Percentiles rank a stretch among this genome's conserved stretches.
These are phyloP conservation scores for Kwoniella mangroviensis DNA, from an alignment of 768 basidiomycete species.

Conservation along the genomic window DNA sequence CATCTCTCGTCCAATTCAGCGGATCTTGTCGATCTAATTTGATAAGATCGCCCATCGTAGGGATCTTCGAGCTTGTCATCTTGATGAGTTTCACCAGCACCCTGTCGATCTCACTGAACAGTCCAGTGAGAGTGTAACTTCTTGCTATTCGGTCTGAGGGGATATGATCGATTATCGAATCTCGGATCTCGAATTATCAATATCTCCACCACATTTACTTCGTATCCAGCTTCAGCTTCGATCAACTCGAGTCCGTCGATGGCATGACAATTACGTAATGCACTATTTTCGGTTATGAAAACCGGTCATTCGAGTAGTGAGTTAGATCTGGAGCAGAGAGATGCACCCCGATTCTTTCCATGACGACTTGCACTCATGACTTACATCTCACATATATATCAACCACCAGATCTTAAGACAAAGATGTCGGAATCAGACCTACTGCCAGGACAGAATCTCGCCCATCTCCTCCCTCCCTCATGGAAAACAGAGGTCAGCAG, in stretches of 20 bases:
- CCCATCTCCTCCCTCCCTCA: constrained; percentile 84
- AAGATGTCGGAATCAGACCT: constrained; percentile 30
- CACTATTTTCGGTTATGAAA: no score
- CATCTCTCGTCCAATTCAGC: constrained; percentile 52
- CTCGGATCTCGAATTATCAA: no score
- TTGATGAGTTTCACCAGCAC: not conserved
- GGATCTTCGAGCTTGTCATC: constrained; percentile 1
- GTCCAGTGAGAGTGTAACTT: no score
- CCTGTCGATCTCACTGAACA: no score
- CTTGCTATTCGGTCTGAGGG: no score
- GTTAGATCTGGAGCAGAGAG: no score
- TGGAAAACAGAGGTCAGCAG: constrained; percentile 80
- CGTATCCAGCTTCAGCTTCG: no score
- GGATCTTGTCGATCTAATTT: constrained; percentile 45
- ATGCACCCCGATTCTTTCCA: not conserved
- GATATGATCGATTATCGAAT: no score
- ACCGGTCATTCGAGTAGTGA: not conserved
- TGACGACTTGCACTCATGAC: not conserved
- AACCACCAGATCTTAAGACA: not conserved
- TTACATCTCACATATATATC: not conserved
- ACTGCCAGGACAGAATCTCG: constrained; percentile 46
- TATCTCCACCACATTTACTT: no score
- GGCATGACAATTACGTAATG: no score
- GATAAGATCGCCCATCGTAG: constrained; percentile 23
- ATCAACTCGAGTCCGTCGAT: no score